phyloP scores from a whole-genome alignment of 345 rosid genomes.

The Eucalyptus cladocalyx region DNA sequence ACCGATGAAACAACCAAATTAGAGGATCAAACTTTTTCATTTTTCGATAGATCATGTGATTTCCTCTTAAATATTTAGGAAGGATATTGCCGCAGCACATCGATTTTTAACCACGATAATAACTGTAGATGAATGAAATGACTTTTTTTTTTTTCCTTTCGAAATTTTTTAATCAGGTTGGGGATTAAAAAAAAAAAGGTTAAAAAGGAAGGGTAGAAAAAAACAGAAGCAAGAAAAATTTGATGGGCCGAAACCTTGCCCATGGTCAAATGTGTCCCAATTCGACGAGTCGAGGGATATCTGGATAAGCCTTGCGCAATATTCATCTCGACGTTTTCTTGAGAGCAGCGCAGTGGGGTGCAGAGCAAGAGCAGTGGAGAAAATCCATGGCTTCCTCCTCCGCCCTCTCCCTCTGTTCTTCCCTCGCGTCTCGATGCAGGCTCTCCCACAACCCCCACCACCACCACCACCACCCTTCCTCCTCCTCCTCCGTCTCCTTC shows the following conservation, averaged over 20 bases:
- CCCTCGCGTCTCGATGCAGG: conserved; percentile 45
- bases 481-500: conserved; percentile 6
- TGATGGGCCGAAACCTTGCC: neutral
- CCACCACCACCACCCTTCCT: neutral
- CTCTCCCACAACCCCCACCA: conserved; percentile 10
- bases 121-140: neutral
- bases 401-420: conserved; percentile 49
- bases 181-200: neutral
- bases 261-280: neutral
- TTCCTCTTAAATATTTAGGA: neutral
- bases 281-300: neutral
- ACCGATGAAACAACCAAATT: neutral
- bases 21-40: neutral
- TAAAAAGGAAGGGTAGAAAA: neutral
- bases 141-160: neutral
- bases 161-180: neutral
- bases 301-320: neutral
- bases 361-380: neutral
- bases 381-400: conserved; percentile 27
- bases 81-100: neutral
- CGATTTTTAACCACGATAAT: neutral
- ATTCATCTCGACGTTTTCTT: neutral
- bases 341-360: neutral
- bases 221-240: neutral
- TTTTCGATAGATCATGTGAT: neutral